Conservation (phyloP, 2,329 filamentous ascomycete species). For the Talaromyces rugulosus region DNA sequence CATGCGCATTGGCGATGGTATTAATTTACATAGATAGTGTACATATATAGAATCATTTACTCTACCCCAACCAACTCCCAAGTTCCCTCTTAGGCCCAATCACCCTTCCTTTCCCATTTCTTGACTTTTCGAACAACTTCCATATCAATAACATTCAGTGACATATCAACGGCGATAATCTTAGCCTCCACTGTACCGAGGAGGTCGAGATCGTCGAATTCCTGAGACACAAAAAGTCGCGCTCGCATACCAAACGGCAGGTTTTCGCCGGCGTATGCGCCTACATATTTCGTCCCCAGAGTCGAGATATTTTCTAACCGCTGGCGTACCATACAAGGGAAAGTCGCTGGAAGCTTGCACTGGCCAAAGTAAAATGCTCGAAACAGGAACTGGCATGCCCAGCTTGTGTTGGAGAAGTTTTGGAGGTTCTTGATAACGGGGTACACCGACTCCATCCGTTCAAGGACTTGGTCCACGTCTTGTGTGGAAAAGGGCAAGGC, state of each 20-base stretch:
- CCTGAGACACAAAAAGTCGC: slow-evolving; percentile 22
- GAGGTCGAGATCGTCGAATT: slow-evolving; percentile 24
- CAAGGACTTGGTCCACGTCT: slow-evolving; percentile 48
- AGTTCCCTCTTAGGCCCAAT: slow-evolving; percentile 7
- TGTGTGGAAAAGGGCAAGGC: slow-evolving; percentile 48
- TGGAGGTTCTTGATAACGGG: slow-evolving; percentile 37
- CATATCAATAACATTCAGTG: slow-evolving; percentile 27
- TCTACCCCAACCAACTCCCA: not conserved
- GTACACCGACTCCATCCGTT: slow-evolving; percentile 40
- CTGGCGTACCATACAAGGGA: slow-evolving; percentile 34
- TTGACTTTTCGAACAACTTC: slow-evolving; percentile 29
- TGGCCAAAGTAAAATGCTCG: slow-evolving; percentile 56
- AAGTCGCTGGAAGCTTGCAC: slow-evolving; percentile 46
- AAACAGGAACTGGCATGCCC: slow-evolving; percentile 52
- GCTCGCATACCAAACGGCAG: slow-evolving; percentile 29
- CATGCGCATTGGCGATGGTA: not conserved
- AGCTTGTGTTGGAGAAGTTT: slow-evolving; percentile 38
- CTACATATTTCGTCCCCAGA: slow-evolving; percentile 17
- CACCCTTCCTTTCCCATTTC: slow-evolving; percentile 24
- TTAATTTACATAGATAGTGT: not conserved
- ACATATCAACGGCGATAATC: slow-evolving; percentile 31
- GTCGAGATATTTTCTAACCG: slow-evolving; percentile 19
- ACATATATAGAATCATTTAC: not conserved
- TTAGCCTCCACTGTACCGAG: slow-evolving; percentile 32
- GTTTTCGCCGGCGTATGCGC: slow-evolving; percentile 26